Evolutionary conservation across 2,329 filamentous ascomycete species (phyloP).

Genomic region (Claviceps citrina): DNA sequence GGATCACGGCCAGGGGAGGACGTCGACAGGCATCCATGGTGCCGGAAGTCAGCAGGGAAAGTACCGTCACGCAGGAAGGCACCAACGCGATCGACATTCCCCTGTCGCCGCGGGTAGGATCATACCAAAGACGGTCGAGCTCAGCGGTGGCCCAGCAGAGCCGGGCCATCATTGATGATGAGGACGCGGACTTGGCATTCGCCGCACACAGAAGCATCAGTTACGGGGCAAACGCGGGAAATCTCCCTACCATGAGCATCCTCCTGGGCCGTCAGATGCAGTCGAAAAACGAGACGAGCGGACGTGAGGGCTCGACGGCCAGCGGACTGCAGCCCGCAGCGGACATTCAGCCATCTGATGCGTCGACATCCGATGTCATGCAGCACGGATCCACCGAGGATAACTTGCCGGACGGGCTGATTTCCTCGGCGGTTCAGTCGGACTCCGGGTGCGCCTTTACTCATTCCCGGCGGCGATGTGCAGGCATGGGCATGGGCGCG

Average conservation of each 20-base stretch:
- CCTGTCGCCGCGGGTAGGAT: conserved; percentile 46
- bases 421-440: conserved; percentile 20
- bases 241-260: conserved; percentile 49
- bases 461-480: conserved; percentile 31
- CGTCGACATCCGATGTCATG: conserved; percentile 20
- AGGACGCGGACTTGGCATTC: conserved; percentile 45
- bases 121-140: conserved; percentile 47
- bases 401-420: conserved; percentile 30
- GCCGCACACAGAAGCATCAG: conserved; percentile 52
- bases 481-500: conserved; percentile 25
- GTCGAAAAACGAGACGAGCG: conserved; percentile 18
- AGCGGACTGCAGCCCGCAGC: conserved; percentile 26
- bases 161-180: conserved; percentile 37
- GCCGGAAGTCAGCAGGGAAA: conserved; percentile 20
- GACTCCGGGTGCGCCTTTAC: conserved; percentile 34
- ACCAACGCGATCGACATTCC: conserved; percentile 60
- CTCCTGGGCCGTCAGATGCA: conserved; percentile 34
- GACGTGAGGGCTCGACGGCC: conserved; percentile 9
- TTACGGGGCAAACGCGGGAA: conserved; percentile 47
- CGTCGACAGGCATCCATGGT: conserved; percentile 13
- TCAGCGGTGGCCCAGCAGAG: conserved; percentile 54
- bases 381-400: conserved; percentile 30
- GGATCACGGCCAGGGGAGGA: conserved; percentile 16
- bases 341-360: conserved; percentile 24
- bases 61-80: conserved; percentile 31